Evolutionary conservation across 768 basidiomycete species (phyloP).

Genomic region (Lentinula detonsa): DNA sequence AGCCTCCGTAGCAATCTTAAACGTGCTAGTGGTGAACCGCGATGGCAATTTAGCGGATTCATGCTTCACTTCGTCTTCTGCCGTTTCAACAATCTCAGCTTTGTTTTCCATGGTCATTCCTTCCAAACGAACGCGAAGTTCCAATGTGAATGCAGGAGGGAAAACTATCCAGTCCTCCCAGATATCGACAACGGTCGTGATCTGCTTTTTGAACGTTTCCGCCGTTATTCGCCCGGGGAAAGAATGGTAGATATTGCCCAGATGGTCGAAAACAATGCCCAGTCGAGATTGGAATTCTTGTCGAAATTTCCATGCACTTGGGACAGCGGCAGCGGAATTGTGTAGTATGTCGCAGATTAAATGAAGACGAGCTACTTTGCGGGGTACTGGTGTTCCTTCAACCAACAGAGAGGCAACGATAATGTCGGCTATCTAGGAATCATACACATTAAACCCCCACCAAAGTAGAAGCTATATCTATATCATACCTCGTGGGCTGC

Average conservation of each 20-base stretch:
- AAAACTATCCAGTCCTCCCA: constrained; percentile 99
- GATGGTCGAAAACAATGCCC: constrained; percentile 93
- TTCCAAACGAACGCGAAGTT: constrained; percentile 70
- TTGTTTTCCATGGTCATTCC: constrained; percentile 34
- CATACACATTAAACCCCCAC: background rate
- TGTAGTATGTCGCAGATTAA: constrained; percentile 97
- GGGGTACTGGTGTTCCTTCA: constrained; percentile 92
- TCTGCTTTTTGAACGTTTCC: constrained; percentile 92
- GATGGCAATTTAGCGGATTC: constrained; percentile 34
- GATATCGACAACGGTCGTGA: constrained; percentile 82
- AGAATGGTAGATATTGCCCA: constrained; percentile 89
- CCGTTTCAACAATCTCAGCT: constrained; percentile 12
- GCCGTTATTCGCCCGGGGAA: constrained; percentile 96
- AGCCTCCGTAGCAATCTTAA: constrained; percentile 59
- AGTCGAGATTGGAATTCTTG: constrained; percentile 89
- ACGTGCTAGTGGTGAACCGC: constrained; percentile 73
- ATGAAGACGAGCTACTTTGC: constrained; percentile 92
- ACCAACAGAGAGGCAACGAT: constrained; percentile 86
- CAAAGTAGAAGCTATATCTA: background rate
- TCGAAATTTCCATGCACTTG: constrained; percentile 97
- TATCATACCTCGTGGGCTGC: constrained; percentile 78
- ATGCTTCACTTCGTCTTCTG: constrained; percentile 7
- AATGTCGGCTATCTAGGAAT: constrained; percentile 74
- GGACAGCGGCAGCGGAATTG: constrained; percentile 90
- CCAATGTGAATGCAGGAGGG: constrained; percentile 74